These are phyloP conservation scores for Wickerhamiella cacticola DNA, from an alignment of 805 yeast genomes.

Conservation along the genomic window DNA sequence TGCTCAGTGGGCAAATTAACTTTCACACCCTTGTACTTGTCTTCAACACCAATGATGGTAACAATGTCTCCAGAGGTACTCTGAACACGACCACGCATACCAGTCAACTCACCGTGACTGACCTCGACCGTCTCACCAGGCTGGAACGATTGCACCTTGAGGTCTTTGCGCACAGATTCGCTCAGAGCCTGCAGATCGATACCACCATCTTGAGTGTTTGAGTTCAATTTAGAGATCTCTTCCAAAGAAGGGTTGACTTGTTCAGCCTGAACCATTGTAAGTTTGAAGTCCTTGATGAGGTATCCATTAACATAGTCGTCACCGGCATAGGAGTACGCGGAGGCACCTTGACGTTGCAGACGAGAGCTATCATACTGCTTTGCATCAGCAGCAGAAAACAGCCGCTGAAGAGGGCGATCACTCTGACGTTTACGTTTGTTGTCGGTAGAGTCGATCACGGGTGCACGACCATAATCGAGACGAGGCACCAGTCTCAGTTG, in stretches of 20 bases:
- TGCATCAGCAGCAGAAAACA: constrained; percentile 85
- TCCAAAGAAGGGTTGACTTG: constrained; percentile 74
- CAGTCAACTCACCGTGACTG: constrained; percentile 85
- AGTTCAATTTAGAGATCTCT: constrained; percentile 53
- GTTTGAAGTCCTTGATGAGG: constrained; percentile 71
- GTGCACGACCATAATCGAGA: constrained; percentile 67
- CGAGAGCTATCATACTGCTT: constrained; percentile 66
- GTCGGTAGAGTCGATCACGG: constrained; percentile 29
- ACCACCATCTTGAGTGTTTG: constrained; percentile 67
- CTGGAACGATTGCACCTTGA: constrained; percentile 55
- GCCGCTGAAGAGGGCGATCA: constrained; percentile 69
- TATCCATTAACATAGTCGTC: constrained; percentile 89
- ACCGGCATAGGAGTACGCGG: constrained; percentile 58
- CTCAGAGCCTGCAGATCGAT: constrained; percentile 80
- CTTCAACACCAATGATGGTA: constrained; percentile 37
- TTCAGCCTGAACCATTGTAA: constrained; percentile 69
- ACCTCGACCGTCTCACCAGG: constrained; percentile 93
- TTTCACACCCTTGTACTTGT: constrained; percentile 41
- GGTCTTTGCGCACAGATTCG: constrained; percentile 60
- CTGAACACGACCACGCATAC: constrained; percentile 68
- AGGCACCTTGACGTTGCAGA: constrained; percentile 43
- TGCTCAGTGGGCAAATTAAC: constrained; percentile 74
- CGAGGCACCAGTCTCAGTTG: constrained; percentile 87
- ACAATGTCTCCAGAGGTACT: constrained; percentile 56
- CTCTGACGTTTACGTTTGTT: constrained; percentile 45